Evolutionary conservation across 2,329 filamentous ascomycete genomes (phyloP), one percentile per base, ranked within the genome.

Genomic region (Pseudogymnoascus sp.): DNA sequence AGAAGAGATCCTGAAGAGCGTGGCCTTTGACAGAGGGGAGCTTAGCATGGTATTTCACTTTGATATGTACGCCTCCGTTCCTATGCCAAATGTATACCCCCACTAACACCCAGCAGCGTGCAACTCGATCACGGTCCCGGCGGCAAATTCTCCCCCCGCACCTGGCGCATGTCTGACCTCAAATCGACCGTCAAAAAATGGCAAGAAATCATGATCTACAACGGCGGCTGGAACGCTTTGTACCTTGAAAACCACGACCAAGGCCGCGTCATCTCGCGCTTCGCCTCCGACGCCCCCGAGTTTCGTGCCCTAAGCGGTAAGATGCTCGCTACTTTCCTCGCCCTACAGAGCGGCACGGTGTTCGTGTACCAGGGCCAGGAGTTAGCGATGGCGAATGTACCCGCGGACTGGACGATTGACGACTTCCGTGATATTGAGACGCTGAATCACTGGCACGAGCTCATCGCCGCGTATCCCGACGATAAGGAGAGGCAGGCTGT

Each of bases 41-140:
- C 74, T 90, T 50, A 86, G 83, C 71, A 90, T 90, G 86, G 86
- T 90, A 37, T 90, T 90, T 74, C 84, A 88, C 68, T 90, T 90
- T 70, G 87, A 89, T 64, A 77, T 84, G 80, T 82, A 68, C 69
- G 77, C 71, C 44, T 62, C 37, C 62, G 59, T 11, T 62, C 35
- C 26, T 60, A 40, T 60, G 59, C 60, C 19, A 21, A 40, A 46
- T 15, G 21, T 23, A 56, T 65, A 17, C n/a, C 17, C 26, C 10
- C 33, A 60, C 62, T 66, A 33, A 67, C n/a, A 1, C 15, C 11
- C 7, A 17, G 26, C 19, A 81, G 78, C 33, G 78, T 84, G 65
- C 77, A 81, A 37, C 73, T 84, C 15, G 82, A 83, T 64, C 74
- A 79, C 63, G 79, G 78, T 9, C 63, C 72, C 64, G 62, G 67